A percentile compares a stretch with the other conserved stretches of the same genome.
phyloP scores from a whole-genome alignment of 441 rosid genomes.

The Arabidopsis lyrata region DNA sequence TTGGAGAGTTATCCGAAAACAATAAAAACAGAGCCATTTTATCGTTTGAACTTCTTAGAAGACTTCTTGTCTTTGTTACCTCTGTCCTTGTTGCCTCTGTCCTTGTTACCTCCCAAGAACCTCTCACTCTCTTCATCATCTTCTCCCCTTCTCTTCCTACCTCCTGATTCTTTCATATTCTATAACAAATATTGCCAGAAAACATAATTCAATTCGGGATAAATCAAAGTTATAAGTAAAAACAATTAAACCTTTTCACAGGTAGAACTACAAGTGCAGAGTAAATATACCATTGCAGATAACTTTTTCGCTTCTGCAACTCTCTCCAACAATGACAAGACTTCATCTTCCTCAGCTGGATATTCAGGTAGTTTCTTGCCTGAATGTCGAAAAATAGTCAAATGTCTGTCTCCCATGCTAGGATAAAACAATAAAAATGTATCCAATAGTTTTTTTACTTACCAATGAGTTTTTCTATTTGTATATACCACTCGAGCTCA shows the following conservation, averaged over 20 bases:
- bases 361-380: slow-evolving; percentile 76
- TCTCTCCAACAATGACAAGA: slow-evolving; percentile 71
- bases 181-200: slow-evolving; percentile 37
- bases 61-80: slow-evolving; percentile 51
- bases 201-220: slow-evolving; percentile 7
- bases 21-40: slow-evolving; percentile 6
- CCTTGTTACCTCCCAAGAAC: slow-evolving; percentile 53
- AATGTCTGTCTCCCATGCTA: slow-evolving; percentile 13
- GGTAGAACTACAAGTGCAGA: not conserved
- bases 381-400: slow-evolving; percentile 40
- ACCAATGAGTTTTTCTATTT: slow-evolving; percentile 93
- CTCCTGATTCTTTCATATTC: slow-evolving; percentile 68
- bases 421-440: not conserved
- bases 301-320: slow-evolving; percentile 82
- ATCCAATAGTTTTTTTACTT: slow-evolving; percentile 15
- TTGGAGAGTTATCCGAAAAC: slow-evolving; percentile 1
- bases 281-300: slow-evolving; percentile 59
- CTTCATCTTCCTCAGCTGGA: slow-evolving; percentile 85
- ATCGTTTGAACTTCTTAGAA: slow-evolving; percentile 54
- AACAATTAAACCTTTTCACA: not conserved
- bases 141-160: slow-evolving; percentile 57
- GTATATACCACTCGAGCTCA: slow-evolving; percentile 93
- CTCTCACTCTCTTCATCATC: slow-evolving; percentile 70
- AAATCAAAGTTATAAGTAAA: not conserved
- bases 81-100: slow-evolving; percentile 44